Percentiles rank a stretch among this genome's conserved stretches.
Conservation (phyloP, 179 eudicot species). For the Drosera spatulata region DNA sequence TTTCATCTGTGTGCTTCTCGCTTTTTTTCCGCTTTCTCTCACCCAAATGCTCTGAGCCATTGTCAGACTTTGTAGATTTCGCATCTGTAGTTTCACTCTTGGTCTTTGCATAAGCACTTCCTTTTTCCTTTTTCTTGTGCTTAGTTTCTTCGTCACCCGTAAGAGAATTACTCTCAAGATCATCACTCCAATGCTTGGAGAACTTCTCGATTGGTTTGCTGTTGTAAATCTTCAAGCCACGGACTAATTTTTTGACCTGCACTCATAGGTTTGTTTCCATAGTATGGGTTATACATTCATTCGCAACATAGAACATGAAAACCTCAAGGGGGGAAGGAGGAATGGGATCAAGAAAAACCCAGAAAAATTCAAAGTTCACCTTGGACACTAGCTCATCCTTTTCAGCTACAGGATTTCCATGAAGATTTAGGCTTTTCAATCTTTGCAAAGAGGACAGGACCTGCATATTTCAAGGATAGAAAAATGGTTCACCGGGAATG, state of each 20-base stretch:
- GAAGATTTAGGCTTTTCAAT: slow-evolving; percentile 66
- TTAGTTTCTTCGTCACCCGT: slow-evolving; percentile 8
- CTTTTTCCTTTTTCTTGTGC: slow-evolving; percentile 10
- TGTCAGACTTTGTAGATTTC: neutral
- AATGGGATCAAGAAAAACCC: neutral
- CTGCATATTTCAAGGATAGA: slow-evolving; percentile 26
- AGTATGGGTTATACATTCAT: neutral
- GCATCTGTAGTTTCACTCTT: neutral
- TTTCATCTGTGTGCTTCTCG: neutral
- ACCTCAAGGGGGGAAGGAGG: neutral
- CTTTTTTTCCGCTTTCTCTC: neutral
- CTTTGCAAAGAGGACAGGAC: slow-evolving; percentile 57
- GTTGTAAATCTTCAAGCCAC: slow-evolving; percentile 63
- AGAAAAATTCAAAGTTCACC: slow-evolving; percentile 21
- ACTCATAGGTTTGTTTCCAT: slow-evolving; percentile 8
- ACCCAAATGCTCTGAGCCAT: slow-evolving; percentile 1
- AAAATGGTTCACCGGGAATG: neutral
- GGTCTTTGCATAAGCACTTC: neutral
- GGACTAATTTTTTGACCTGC: slow-evolving; percentile 67
- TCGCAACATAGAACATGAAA: slow-evolving; percentile 1
- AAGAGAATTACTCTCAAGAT: slow-evolving; percentile 13
- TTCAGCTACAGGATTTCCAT: slow-evolving; percentile 82
- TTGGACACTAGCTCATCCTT: slow-evolving; percentile 55
- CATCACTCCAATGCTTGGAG: slow-evolving; percentile 24
- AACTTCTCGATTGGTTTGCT: slow-evolving; percentile 46